Evolutionary conservation across 1,139 yeast genomes (phyloP), one percentile per base, ranked within the genome.

Genomic region (Debaryomyces psychrophilus): DNA sequence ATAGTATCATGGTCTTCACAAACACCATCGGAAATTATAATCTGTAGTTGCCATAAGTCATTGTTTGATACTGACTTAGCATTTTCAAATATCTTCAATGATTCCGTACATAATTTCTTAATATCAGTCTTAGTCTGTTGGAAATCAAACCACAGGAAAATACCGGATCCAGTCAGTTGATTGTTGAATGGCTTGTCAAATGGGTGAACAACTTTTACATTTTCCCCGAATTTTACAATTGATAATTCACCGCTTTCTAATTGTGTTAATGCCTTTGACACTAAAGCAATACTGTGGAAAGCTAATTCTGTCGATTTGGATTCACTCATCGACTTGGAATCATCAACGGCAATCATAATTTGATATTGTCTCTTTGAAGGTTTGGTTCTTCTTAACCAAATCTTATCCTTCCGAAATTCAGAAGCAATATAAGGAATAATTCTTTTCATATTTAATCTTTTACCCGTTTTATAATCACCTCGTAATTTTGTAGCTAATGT

Each of bases 351-450:
- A 55, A 95, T 87, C 97, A 95, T 89, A 53, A 95, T 87, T 71
- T 95, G 99, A 67, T 93, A 95, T 64, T 92, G 95, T 59, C 99
- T 84, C 71, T 95, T 93, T 54, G 96, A 88, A 45, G 99, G 99
- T 64, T 93, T 93, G 7, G 98, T 92, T 68, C 99, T 83, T 62
- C 97, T 82, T 71, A 95, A 78, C 99, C 99, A 95, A 51, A 95
- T 95, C 74, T 95, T 95, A 67, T 95, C 99, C 67, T 93, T 93
- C 61, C 96, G 85, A 81, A 90, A 95, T 61, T 92, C 97, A 41
- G 96, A 88, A 1, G 99, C 99, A 73, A 95, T 93, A 68, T 93
- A 95, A 11, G 99, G 97, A 60, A 95, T 93, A 56, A 95, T 95
- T 56, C 98, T 78, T 76, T 92, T 93, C 98, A 95, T 92, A 67